Evolutionary conservation across 164 flowering plant species (phyloP), one percentile per base, ranked within the genome.

Genomic region (Chimonanthus praecox): DNA sequence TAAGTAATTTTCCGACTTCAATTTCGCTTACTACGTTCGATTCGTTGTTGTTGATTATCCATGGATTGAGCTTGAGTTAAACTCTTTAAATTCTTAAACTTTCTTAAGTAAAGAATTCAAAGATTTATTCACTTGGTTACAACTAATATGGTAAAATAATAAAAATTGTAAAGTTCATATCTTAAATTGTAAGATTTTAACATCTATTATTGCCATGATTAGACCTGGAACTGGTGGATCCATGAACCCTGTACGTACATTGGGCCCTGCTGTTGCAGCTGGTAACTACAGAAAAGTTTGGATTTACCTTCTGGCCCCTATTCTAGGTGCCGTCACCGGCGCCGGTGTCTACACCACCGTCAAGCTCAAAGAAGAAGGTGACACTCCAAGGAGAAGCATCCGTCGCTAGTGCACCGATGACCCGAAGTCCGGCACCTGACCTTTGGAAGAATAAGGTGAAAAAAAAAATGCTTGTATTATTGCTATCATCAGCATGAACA

Each of bases 211-310:
- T 33, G 33, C 33, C 6, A 16, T 71, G 16, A 51, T 68, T 87
- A 92, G 99, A 74, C 88, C 91, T 16, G 79, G 88, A 2, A 91
- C 84, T 21, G 99, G 99, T 18, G 97, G 86, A 46, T 90, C 97
- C 4, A 92, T 92, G 98, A 92, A 92, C 67, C 98, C 96, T 0
- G 94, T 91, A 50, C 63, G 98, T 64, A 91, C 96, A 0, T 79
- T 92, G 3, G 98, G 98, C 0, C 98, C 98, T 44, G 98, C 98
- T 0, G 78, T 92, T 11, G 98, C 98, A 64, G 86, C 98, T 8
- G 92, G 94, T 48, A 91, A 89, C 69, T 92, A 88, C 81, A 84
- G 67, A 63, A 73, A 58, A 3, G 33, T 92, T 7, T 92, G 98
- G 98, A 74, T 92, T 16, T 92, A 88, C 78, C 50, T 92, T 79